These are phyloP conservation scores for Galerina sulciceps DNA, from an alignment of 768 basidiomycete genomes.

Conservation along the genomic window DNA sequence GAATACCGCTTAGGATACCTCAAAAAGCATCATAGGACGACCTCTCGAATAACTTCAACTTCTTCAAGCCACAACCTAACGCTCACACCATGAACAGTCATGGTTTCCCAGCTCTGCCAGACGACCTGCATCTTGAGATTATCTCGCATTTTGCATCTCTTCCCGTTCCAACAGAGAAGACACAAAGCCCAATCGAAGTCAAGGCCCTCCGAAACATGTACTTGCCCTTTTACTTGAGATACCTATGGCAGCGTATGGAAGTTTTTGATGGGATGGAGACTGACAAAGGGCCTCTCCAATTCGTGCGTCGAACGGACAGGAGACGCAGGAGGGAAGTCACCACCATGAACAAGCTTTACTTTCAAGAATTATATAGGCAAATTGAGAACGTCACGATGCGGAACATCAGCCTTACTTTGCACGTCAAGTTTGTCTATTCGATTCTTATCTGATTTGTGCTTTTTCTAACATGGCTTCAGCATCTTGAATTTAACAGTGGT, in stretches of 20 bases:
- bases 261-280: slow-evolving; percentile 6
- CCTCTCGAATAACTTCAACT: no score
- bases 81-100: background rate
- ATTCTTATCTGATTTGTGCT: background rate
- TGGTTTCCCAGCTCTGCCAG: slow-evolving; percentile 11
- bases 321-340: background rate
- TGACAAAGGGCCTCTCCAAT: background rate
- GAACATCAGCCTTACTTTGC: slow-evolving; percentile 8
- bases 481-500: slow-evolving; percentile 3
- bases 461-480: slow-evolving; percentile 21
- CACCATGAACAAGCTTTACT: background rate
- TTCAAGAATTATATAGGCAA: slow-evolving; percentile 15
- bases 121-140: slow-evolving; percentile 13
- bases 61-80: no score
- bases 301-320: background rate
- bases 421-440: slow-evolving; percentile 14
- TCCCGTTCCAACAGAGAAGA: background rate
- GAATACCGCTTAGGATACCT: no score
- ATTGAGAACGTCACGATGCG: slow-evolving; percentile 19
- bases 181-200: background rate
- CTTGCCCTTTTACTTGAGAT: slow-evolving; percentile 4
- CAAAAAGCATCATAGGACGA: no score
- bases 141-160: slow-evolving; percentile 3
- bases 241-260: slow-evolving; percentile 19
- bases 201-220: background rate